Evolutionary conservation across 495 filamentous ascomycete genomes (phyloP), one percentile per base, ranked within the genome.

Genomic region (Apiosordaria backusii): DNA sequence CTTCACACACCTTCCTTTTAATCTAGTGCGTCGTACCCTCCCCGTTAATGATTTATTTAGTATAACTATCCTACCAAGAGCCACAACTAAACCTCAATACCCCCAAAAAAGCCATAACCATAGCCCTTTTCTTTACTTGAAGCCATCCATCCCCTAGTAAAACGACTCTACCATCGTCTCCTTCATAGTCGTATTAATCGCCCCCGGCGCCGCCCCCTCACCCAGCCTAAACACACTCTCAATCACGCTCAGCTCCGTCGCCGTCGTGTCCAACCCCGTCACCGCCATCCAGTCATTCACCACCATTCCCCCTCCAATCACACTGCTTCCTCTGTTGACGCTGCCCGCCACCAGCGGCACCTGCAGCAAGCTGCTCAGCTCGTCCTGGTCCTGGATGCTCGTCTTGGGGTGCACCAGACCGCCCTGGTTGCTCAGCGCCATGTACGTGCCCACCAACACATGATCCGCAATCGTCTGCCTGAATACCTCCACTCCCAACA

Each of bases 261-360:
- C 95, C 24, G 95, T 99, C 16, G 95, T 99, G 75, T 98, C 96
- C 57, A 97, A 80, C 10, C 95, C 92, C 3, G 93, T 96, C n/a
- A 99, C 91, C 9, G 95, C 96, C 79, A 98, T 85, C 95, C 95
- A 98, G 82, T 99, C 95, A 75, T 99, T 99, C 64, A 99, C 95
- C 10, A 99, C 95, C 92, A 98, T 97, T 24, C 95, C 95, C 13
- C 95, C 95, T 24, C 95, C 95, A 29, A 99, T 92, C n/a, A 98
- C 93, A 53, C 91, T 86, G 67, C 87, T 90, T 40, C 95, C 96
- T 64, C 95, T 86, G 79, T 99, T 99, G 22, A 99, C 89, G 72
- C 86, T 90, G 29, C 95, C 95, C 0, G 95, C 95, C 2, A 99
- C 95, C 2, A 99, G 86, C 10, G 95, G 95, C 59, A 99, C 93